Percentiles rank a stretch among this genome's conserved stretches.
phyloP scores from a whole-genome alignment of 148 eudicot species.

The Persicaria tinctoria region DNA sequence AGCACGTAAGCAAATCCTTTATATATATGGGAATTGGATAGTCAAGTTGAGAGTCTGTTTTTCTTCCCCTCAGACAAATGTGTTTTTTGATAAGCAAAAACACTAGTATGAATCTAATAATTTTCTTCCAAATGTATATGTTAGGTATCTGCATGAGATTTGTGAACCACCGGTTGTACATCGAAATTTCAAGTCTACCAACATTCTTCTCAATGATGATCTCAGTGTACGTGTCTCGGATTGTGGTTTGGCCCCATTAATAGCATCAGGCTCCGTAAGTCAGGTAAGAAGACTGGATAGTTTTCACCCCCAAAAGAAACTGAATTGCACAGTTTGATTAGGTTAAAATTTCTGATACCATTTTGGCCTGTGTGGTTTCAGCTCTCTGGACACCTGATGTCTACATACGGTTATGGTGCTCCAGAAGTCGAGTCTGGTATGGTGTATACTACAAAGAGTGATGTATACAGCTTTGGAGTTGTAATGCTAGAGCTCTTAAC shows the following conservation, averaged over 20 bases:
- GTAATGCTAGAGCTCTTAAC: slow-evolving; percentile 95
- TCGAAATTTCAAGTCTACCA: slow-evolving; percentile 89
- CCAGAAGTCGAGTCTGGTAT: slow-evolving; percentile 95
- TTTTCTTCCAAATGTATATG: slow-evolving; percentile 1
- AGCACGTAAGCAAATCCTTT: background rate
- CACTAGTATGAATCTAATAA: background rate
- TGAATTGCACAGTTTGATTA: background rate
- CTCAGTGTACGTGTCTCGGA: slow-evolving; percentile 80
- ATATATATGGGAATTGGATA: background rate
- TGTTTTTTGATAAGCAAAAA: background rate
- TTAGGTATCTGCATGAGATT: slow-evolving; percentile 79
- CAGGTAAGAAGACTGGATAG: slow-evolving; percentile 48
- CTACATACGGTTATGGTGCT: slow-evolving; percentile 90
- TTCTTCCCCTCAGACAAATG: background rate
- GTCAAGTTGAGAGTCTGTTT: background rate
- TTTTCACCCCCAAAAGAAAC: background rate
- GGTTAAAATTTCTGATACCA: background rate
- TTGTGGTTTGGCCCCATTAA: slow-evolving; percentile 84
- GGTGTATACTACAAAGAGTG: slow-evolving; percentile 62
- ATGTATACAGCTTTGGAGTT: slow-evolving; percentile 96
- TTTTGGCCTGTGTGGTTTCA: slow-evolving; percentile 26
- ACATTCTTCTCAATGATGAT: slow-evolving; percentile 91
- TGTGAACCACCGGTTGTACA: slow-evolving; percentile 91
- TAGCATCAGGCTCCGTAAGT: slow-evolving; percentile 67
- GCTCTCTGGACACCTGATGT: slow-evolving; percentile 79